Base-by-base conservation (phyloP, 148 eudicot species). In the Rhododendron kiyosumense region DNA sequence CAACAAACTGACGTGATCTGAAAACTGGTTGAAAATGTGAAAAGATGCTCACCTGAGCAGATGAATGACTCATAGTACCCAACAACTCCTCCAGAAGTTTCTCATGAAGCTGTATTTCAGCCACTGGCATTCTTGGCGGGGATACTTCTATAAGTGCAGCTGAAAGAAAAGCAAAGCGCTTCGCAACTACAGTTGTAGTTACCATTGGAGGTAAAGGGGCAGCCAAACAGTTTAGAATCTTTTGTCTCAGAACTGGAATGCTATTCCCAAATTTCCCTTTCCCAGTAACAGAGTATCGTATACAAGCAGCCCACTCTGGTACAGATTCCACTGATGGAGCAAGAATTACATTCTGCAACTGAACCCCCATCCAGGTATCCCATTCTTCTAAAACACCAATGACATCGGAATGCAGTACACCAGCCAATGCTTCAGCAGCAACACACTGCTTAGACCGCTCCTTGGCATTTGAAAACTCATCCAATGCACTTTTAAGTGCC, bases 401-500 rank as follows among this genome's bases (percentile, higher is more conserved):
- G 59, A 94, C 96, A 94, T 97, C 99, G 87, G 98, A 94, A 93
- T 97, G 98, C 84, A 97, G 90, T 87, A 94, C 86, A 74, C 99
- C 99, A 81, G 98, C 95, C 89, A 94, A 90, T 86, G 94, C 98
- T 91, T 95, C 99, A 85, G 99, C 98, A 82, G 99, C 99, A 91
- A 97, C 98, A 92, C 99, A 95, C 89, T 94, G 99, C 89, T 95
- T 97, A 73, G 99, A 90, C 90, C 98, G 94, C 91, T 97, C 99
- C 89, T 94, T 93, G 59, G 98, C 92, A 89, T 85, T 93, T 85
- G 94, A 88, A 89, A 94, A 94, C 89, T 94, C 98, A 87, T 91
- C 94, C 79, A 97, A 83, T 76, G 95, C 89, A 88, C 89, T 87
- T 88, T 88, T 94, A 52, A 95, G 89, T 81, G 98, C 90, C 83